A percentile compares a stretch with the other conserved stretches of the same genome.
These are phyloP conservation scores for Ilyonectria robusta DNA, from an alignment of 2,329 filamentous ascomycete species.

Conservation along the genomic window DNA sequence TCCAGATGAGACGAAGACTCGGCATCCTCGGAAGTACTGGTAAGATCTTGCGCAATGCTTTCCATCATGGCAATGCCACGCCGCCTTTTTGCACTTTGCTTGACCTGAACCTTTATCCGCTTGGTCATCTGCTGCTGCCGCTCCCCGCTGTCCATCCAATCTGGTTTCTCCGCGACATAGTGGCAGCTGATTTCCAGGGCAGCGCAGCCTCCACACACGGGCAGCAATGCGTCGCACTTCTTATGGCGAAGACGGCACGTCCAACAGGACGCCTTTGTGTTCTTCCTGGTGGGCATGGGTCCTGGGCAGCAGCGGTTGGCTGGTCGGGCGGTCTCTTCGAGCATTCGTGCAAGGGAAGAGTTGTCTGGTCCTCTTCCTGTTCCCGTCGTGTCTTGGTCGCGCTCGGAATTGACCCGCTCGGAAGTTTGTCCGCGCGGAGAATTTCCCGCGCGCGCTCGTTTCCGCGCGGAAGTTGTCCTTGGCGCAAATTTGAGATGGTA, in stretches of 20 bases:
- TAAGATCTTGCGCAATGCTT: slow-evolving; percentile 20
- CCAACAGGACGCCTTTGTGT: slow-evolving; percentile 56
- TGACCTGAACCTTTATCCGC: slow-evolving; percentile 43
- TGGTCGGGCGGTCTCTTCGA: background rate
- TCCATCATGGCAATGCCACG: slow-evolving; percentile 50
- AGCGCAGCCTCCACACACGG: slow-evolving; percentile 60
- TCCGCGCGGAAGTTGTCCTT: background rate
- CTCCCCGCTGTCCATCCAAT: slow-evolving; percentile 61
- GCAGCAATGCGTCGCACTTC: slow-evolving; percentile 64
- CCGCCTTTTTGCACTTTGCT: slow-evolving; percentile 41
- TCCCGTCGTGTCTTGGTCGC: background rate
- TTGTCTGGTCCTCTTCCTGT: background rate
- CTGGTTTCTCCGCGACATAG: slow-evolving; percentile 59
- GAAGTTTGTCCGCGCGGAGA: slow-evolving; percentile 12
- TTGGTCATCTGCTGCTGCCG: slow-evolving; percentile 40
- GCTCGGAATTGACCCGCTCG: background rate
- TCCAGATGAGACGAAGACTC: background rate
- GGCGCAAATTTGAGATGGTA: background rate
- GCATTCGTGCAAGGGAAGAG: background rate
- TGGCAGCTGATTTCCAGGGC: slow-evolving; percentile 64
- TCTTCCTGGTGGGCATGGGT: slow-evolving; percentile 7
- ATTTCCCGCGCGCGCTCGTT: background rate
- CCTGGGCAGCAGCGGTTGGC: background rate
- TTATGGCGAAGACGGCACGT: slow-evolving; percentile 69
- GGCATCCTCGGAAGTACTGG: background rate